Conservation (phyloP, 2,329 filamentous ascomycete species). For the Remersonia thermophila region DNA sequence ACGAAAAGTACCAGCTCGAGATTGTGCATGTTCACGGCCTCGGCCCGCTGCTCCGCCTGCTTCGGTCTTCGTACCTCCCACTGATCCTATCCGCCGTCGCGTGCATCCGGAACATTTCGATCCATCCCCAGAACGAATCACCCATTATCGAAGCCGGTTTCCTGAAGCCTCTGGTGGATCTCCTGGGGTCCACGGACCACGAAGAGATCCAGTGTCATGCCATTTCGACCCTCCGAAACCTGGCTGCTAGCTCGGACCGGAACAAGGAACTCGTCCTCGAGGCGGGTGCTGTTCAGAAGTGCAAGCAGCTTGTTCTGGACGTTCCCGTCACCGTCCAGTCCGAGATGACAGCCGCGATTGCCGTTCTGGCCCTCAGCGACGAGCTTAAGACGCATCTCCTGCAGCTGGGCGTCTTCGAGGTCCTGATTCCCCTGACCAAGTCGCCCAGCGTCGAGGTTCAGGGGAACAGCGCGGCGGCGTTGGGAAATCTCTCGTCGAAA, state of each 20-base stretch:
- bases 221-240: slow-evolving; percentile 88
- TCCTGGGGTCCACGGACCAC: slow-evolving; percentile 90
- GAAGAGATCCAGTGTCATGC: slow-evolving; percentile 99
- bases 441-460: slow-evolving; percentile 96
- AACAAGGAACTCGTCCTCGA: slow-evolving; percentile 98
- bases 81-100: slow-evolving; percentile 94
- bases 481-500: slow-evolving; percentile 95
- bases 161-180: slow-evolving; percentile 80
- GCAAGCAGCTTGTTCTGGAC: slow-evolving; percentile 88
- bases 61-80: slow-evolving; percentile 91
- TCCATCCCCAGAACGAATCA: slow-evolving; percentile 93
- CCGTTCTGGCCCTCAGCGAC: slow-evolving; percentile 87
- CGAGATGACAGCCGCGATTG: slow-evolving; percentile 99
- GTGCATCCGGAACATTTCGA: slow-evolving; percentile 97
- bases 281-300: slow-evolving; percentile 94
- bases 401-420: slow-evolving; percentile 88
- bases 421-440: slow-evolving; percentile 87
- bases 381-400: slow-evolving; percentile 87
- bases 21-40: slow-evolving; percentile 86
- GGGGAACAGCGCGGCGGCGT: slow-evolving; percentile 89
- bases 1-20: slow-evolving; percentile 97
- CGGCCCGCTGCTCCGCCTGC: slow-evolving; percentile 69
- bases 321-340: slow-evolving; percentile 92
- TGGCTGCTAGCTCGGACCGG: slow-evolving; percentile 90
- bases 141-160: slow-evolving; percentile 98